Evolutionary conservation across 129 eudicot species (phyloP).

Genomic region (Rutidosis leptorrhynchoides): DNA sequence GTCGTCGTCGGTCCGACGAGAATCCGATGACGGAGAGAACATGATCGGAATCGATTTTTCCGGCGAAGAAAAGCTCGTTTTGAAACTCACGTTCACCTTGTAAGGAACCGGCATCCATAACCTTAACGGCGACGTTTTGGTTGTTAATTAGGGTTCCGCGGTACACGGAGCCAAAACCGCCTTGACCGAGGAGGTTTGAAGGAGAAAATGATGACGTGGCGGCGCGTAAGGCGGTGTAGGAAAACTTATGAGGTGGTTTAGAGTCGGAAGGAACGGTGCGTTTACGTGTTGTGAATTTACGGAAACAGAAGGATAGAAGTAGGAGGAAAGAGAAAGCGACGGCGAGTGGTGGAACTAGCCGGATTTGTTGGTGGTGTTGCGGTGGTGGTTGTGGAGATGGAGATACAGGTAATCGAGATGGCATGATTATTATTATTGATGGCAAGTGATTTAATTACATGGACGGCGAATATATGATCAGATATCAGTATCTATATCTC

Average conservation of each 20-base stretch:
- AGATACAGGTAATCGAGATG: conserved; percentile 51
- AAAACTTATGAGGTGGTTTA: conserved; percentile 57
- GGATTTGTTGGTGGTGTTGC: conserved; percentile 24
- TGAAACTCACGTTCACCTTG: conserved; percentile 97
- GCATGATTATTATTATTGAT: conserved; percentile 43
- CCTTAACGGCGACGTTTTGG: conserved; percentile 65
- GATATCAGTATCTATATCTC: conserved; percentile 21
- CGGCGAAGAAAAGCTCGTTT: conserved; percentile 79
- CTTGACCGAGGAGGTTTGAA: conserved; percentile 82
- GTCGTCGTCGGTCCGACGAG: conserved; percentile 61
- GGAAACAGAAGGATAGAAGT: conserved; percentile 64
- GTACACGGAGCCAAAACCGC: conserved; percentile 89
- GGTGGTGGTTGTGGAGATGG: conserved; percentile 34
- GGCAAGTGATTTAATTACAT: conserved; percentile 19
- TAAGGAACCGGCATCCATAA: conserved; percentile 84
- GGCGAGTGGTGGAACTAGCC: conserved; percentile 37
- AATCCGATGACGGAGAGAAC: conserved; percentile 64
- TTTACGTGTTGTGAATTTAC: conserved; percentile 50
- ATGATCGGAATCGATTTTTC: conserved; percentile 48
- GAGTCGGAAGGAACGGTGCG: conserved; percentile 66
- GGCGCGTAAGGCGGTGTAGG: conserved; percentile 74
- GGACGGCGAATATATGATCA: conserved; percentile 15
- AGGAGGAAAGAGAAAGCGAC: conserved; percentile 57
- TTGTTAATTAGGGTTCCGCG: conserved; percentile 48
- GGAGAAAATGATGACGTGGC: conserved; percentile 75